phyloP scores from a whole-genome alignment of 2,329 filamentous ascomycete genomes.

The Penicillium italicum region DNA sequence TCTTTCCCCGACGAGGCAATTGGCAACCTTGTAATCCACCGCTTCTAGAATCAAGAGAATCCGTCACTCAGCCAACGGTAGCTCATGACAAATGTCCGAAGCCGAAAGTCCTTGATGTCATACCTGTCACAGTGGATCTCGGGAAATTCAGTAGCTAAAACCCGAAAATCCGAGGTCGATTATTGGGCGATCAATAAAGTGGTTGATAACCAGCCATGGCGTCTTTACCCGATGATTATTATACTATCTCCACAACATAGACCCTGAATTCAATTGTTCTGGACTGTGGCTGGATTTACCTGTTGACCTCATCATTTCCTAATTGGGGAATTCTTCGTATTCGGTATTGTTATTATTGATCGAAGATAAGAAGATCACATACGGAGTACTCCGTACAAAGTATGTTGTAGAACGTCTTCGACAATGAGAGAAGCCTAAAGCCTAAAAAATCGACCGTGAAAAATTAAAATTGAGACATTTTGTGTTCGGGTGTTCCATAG shows the following conservation, averaged over 20 bases:
- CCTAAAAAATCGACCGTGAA: neutral
- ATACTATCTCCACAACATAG: neutral
- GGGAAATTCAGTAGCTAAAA: neutral
- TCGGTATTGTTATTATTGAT: neutral
- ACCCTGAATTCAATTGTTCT: neutral
- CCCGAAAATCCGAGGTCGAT: neutral
- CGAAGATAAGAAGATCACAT: neutral
- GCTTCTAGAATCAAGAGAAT: neutral
- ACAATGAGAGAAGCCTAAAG: neutral
- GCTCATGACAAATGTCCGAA: neutral
- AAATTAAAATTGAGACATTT: neutral
- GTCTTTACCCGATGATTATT: neutral
- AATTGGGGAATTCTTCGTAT: neutral
- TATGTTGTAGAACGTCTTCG: neutral
- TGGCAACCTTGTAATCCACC: neutral
- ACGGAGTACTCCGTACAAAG: too few relatives aligned
- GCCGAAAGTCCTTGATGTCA: slow-evolving; percentile 3
- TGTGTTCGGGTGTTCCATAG: neutral
- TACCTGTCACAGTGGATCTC: neutral
- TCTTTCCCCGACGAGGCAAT: neutral
- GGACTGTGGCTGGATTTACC: neutral
- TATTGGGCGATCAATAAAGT: neutral
- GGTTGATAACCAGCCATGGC: neutral
- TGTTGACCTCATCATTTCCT: neutral
- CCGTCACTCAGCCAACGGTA: neutral